phyloP scores from a whole-genome alignment of 2,329 filamentous ascomycete genomes.

The Ophiostoma sp. region DNA sequence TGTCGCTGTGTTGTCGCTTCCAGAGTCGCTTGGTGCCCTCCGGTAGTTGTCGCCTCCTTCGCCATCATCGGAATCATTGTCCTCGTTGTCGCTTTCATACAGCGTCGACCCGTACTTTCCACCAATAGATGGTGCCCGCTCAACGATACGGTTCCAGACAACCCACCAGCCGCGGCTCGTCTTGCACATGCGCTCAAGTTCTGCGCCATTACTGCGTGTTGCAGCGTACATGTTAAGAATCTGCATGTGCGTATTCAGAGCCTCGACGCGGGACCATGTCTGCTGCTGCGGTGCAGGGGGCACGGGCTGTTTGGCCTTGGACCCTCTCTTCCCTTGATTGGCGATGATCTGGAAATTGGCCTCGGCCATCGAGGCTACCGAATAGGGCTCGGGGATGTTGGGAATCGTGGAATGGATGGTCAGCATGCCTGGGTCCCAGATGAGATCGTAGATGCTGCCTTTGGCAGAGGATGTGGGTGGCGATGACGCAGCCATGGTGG shows the following conservation, averaged over 20 bases:
- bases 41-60: constrained; percentile 3
- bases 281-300: background rate
- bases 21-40: constrained; percentile 11
- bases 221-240: constrained; percentile 52
- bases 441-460: constrained; percentile 52
- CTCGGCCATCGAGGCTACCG: background rate
- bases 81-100: background rate
- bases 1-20: constrained; percentile 18
- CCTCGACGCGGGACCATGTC: constrained; percentile 56
- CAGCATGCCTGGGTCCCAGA: constrained; percentile 54
- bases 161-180: constrained; percentile 65
- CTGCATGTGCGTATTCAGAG: constrained; percentile 59
- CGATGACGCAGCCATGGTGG: background rate
- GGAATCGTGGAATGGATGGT: constrained; percentile 60
- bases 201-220: constrained; percentile 40
- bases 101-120: background rate
- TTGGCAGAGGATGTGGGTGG: constrained; percentile 20
- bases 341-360: background rate
- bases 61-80: constrained; percentile 1
- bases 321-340: background rate
- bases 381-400: constrained; percentile 53
- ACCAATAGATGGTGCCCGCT: constrained; percentile 24
- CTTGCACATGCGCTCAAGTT: constrained; percentile 59
- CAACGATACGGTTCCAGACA: constrained; percentile 56
- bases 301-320: background rate